These are phyloP conservation scores for Vickermania ingenoplastis DNA, from an alignment of 208 protist species.

Conservation along the genomic window DNA sequence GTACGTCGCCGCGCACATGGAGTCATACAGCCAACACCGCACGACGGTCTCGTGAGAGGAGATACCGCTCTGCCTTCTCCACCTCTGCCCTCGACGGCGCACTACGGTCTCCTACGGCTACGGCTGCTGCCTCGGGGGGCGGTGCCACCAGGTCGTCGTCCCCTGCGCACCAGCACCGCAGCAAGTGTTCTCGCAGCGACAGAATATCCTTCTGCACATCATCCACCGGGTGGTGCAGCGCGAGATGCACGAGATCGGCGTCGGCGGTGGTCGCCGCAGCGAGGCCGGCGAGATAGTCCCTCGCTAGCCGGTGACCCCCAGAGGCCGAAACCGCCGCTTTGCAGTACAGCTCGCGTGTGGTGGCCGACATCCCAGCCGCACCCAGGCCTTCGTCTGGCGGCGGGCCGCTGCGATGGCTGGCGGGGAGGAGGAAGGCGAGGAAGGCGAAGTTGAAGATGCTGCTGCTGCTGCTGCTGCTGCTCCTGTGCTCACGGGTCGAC, in stretches of 20 bases:
- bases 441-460: too few relatives aligned
- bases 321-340: constrained; percentile 67
- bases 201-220: constrained; percentile 42
- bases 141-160: background rate
- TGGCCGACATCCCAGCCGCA: background rate
- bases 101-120: background rate
- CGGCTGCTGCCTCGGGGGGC: background rate
- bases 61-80: constrained; percentile 12
- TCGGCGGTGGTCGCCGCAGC: constrained; percentile 32
- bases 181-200: constrained; percentile 33
- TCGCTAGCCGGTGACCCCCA: constrained; percentile 44
- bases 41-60: constrained; percentile 37
- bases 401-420: background rate
- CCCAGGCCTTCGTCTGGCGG: background rate
- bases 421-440: background rate
- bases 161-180: constrained; percentile 5
- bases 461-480: too few relatives aligned
- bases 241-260: constrained; percentile 33
- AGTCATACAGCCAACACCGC: constrained; percentile 80
- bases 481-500: too few relatives aligned
- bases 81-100: too few relatives aligned
- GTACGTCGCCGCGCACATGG: constrained; percentile 41
- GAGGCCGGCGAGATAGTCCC: constrained; percentile 75
- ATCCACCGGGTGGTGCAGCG: constrained; percentile 41
- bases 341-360: constrained; percentile 37